Evolutionary conservation across 331 rosid species (phyloP).

Genomic region (Rhamnella rubrinervis): DNA sequence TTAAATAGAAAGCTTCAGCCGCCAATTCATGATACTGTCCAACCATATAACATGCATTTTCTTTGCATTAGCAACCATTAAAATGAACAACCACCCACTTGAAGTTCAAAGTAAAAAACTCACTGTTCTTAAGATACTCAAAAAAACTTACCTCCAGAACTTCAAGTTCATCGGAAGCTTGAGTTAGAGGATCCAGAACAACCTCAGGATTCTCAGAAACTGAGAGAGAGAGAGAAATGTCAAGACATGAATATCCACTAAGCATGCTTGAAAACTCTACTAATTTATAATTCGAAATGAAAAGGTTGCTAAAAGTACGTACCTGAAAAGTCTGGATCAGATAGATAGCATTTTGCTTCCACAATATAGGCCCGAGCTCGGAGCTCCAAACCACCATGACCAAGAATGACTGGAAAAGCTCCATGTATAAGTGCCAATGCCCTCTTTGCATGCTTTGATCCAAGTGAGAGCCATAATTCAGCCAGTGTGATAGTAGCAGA

Average conservation of each 20-base stretch:
- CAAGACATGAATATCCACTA: constrained; percentile 11
- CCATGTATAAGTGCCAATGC: constrained; percentile 86
- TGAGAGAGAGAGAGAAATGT: constrained; percentile 24
- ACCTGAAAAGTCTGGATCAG: constrained; percentile 79
- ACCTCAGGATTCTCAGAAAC: constrained; percentile 54
- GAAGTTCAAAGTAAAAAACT: background rate
- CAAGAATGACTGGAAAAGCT: constrained; percentile 90
- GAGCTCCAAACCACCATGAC: constrained; percentile 98
- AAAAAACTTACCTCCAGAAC: constrained; percentile 67
- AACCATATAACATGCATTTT: constrained; percentile 12
- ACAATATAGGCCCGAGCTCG: constrained; percentile 82
- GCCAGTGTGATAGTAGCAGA: constrained; percentile 88
- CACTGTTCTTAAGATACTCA: background rate
- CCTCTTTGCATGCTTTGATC: constrained; percentile 83
- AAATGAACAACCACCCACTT: too few relatives aligned
- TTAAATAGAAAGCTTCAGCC: constrained; percentile 90
- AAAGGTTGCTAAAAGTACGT: constrained; percentile 3
- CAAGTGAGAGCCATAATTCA: constrained; percentile 92
- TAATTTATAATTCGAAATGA: too few relatives aligned
- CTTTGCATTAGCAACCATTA: background rate
- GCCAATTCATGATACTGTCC: constrained; percentile 85
- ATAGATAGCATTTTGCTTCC: constrained; percentile 88
- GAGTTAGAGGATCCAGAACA: constrained; percentile 74
- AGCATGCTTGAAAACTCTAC: background rate
- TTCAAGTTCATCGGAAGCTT: constrained; percentile 84